Conservation (phyloP, 441 rosid species). For the Erysimum pusillum region DNA sequence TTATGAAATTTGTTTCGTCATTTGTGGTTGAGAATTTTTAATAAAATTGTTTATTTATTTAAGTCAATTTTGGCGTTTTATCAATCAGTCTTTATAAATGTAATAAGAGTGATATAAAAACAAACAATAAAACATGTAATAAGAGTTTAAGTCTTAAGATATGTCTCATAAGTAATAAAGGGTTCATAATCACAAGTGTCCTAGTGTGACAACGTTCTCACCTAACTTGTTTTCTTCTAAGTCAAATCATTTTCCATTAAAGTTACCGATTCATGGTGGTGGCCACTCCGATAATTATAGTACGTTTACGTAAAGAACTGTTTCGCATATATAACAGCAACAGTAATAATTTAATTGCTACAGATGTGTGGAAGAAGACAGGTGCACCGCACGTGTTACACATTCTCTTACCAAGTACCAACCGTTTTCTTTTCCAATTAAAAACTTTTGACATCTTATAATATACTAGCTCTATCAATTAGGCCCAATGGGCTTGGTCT, state of each 20-base stretch:
- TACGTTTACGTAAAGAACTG: background rate
- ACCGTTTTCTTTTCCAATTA: background rate
- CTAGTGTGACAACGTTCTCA: constrained; percentile 27
- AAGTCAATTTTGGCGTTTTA: background rate
- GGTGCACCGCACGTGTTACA: constrained; percentile 38
- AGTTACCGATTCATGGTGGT: constrained; percentile 3
- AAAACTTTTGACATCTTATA: background rate
- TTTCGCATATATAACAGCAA: background rate
- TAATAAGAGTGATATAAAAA: background rate
- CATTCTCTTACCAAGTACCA: constrained; percentile 20
- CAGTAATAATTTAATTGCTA: background rate
- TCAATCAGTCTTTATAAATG: background rate
- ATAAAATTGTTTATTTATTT: background rate
- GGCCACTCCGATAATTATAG: background rate
- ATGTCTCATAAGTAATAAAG: background rate
- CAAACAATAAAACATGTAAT: background rate
- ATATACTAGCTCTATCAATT: background rate
- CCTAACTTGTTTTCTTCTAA: constrained; percentile 28
- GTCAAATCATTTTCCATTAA: constrained; percentile 14
- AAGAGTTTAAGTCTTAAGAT: constrained; percentile 1
- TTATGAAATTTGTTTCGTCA: background rate
- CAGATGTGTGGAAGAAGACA: constrained; percentile 14
- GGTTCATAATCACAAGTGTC: constrained; percentile 28
- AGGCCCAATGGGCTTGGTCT: constrained; percentile 31
- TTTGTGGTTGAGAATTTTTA: too few relatives aligned